A percentile compares a stretch with the other conserved stretches of the same genome.
Evolutionary conservation across 176 grass and related monocot genomes (phyloP).

Genomic region (Zoysia pacifica): DNA sequence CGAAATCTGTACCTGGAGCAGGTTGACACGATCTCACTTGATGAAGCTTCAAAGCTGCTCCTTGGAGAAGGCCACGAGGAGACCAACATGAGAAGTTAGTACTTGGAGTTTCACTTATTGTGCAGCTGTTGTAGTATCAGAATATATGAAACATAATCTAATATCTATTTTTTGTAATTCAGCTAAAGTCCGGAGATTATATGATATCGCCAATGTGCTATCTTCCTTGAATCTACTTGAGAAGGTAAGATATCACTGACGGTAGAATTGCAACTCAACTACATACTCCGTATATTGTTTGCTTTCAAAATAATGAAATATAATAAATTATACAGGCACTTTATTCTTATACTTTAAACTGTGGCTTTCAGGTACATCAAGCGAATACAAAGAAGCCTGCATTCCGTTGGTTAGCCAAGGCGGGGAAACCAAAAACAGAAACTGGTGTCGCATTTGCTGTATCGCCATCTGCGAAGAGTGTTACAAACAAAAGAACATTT

Average conservation of each 20-base stretch:
- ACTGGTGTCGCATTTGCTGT: constrained; percentile 41
- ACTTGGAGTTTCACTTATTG: background rate
- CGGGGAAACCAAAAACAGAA: constrained; percentile 36
- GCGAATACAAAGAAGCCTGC: constrained; percentile 70
- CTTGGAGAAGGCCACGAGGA: constrained; percentile 65
- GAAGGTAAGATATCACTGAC: constrained; percentile 49
- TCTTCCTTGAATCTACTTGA: constrained; percentile 82
- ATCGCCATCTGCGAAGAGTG: constrained; percentile 28
- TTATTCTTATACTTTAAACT: constrained; percentile 35
- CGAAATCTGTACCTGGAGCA: constrained; percentile 28
- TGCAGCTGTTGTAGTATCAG: background rate
- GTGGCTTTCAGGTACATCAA: constrained; percentile 64
- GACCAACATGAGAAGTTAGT: constrained; percentile 83
- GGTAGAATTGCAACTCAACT: background rate
- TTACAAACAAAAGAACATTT: constrained; percentile 72
- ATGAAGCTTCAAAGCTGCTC: constrained; percentile 71
- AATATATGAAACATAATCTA: background rate
- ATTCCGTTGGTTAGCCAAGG: constrained; percentile 73
- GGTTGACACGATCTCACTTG: constrained; percentile 73
- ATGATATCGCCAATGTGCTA: constrained; percentile 90
- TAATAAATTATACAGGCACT: background rate
- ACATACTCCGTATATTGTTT: background rate
- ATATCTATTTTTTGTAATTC: constrained; percentile 19
- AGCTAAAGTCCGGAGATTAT: constrained; percentile 87
- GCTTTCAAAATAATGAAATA: background rate